Evolutionary conservation across 2,329 filamentous ascomycete genomes (phyloP).

Genomic region (Aspergillus persii): DNA sequence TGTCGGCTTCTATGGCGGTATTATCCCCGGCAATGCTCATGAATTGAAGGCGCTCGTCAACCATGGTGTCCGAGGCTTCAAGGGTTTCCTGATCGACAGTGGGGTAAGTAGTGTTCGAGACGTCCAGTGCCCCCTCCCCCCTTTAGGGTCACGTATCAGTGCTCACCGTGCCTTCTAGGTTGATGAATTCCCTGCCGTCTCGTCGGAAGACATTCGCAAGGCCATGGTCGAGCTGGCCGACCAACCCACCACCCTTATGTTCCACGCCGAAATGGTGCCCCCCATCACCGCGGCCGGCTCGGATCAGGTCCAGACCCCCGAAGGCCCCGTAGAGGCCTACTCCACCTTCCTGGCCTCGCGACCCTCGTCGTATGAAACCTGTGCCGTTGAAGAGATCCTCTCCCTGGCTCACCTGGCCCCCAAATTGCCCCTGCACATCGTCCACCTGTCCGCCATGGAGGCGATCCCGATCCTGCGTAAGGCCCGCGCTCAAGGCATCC

Average conservation of each 20-base stretch:
- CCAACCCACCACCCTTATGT: conserved; percentile 90
- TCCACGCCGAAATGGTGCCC: conserved; percentile 98
- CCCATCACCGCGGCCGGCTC: conserved; percentile 76
- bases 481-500: conserved; percentile 70
- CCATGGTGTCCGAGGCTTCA: conserved; percentile 89
- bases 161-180: conserved; percentile 55
- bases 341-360: conserved; percentile 88
- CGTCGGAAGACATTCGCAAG: conserved; percentile 70
- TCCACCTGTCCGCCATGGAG: conserved; percentile 86
- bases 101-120: conserved; percentile 61
- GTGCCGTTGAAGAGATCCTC: conserved; percentile 82
- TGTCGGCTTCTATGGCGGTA: conserved; percentile 95
- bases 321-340: conserved; percentile 73
- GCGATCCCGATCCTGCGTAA: conserved; percentile 76
- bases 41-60: conserved; percentile 79
- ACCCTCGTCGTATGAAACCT: conserved; percentile 85
- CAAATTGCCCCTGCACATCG: conserved; percentile 82
- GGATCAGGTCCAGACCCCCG: conserved; percentile 70
- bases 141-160: background rate
- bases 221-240: conserved; percentile 80
- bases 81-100: conserved; percentile 95
- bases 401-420: conserved; percentile 77
- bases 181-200: conserved; percentile 93
- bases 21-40: conserved; percentile 82
- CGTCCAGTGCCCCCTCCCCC: background rate